Conservation (phyloP, 495 filamentous ascomycete genomes). For the Copromyces sp. region DNA sequence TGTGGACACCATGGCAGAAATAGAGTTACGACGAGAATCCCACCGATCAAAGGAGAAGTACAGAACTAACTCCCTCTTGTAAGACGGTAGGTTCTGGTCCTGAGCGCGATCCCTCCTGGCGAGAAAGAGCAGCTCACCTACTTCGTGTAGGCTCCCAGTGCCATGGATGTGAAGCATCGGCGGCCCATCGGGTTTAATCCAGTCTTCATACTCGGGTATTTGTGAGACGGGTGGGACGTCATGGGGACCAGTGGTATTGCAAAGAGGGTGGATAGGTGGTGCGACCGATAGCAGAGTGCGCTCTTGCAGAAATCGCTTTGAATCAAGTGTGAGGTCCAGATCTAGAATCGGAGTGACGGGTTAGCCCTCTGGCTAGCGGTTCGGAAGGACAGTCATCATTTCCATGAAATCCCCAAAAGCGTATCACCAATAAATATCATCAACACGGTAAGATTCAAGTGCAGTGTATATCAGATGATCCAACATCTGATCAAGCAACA, state of each 20-base stretch:
- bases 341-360: neutral
- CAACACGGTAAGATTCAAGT: neutral
- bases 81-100: neutral
- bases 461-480: too few relatives aligned
- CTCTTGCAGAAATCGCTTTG: neutral
- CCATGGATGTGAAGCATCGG: constrained; percentile 9
- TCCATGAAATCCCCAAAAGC: neutral
- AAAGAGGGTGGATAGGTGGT: neutral
- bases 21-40: constrained; percentile 7
- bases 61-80: constrained; percentile 1
- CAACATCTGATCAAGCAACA: too few relatives aligned
- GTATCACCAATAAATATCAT: neutral
- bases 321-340: neutral
- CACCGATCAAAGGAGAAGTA: constrained; percentile 14
- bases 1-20: constrained; percentile 11
- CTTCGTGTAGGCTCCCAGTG: neutral
- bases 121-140: constrained; percentile 5
- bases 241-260: neutral
- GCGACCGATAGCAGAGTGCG: constrained; percentile 4
- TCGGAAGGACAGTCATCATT: neutral
- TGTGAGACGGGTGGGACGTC: neutral
- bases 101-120: neutral
- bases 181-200: constrained; percentile 4
- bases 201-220: constrained; percentile 1
- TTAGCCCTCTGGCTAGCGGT: neutral